Evolutionary conservation across 805 yeast species (phyloP), one percentile per base, ranked within the genome.

Genomic region (Pichia cephalocereana): DNA sequence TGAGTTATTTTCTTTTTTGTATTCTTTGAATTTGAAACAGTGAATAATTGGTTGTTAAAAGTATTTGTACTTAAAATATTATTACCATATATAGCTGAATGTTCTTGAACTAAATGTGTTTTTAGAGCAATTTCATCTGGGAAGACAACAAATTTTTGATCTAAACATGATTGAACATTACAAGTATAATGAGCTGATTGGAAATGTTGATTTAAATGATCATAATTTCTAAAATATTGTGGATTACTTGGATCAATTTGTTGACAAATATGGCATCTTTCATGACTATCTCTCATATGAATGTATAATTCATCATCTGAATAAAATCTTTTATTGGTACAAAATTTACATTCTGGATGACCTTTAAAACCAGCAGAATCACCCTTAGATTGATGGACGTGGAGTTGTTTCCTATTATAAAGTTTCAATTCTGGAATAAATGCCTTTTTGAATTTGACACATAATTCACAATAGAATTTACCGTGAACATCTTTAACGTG

Each of bases 121-220:
- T 85, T 83, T 46, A 93, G 70, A 56, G 89, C 97, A 47, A 89
- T 65, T 46, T 86, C 93, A 52, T 88, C 91, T 23, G 82, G 76
- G 62, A 93, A 93, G 1, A 91, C 99, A 23, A 93, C 93, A 67
- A 93, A 91, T 62, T 86, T 86, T 64, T 85, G 81, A 48, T 90
- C 98, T 43, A 90, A 65, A 67, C 99, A 93, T 12, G 75, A 59
- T 43, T 78, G 86, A 18, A 85, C 83, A 32, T 75, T 72, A 67
- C 99, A 93, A 15, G 80, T 79, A 64, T 71, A 87, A 65, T 93
- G 99, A 40, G 74, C 79, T 5, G 60, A 63, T 55, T 70, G 72
- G 65, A 93, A 93, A 69, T 93, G 99, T 15, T 70, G 69, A 56
- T 80, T 84, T 47, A 93, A 70, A 38, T 79, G 71, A 41, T 83